Evolutionary conservation across 2,329 filamentous ascomycete species (phyloP).

Genomic region (Cladosporium colombiae): DNA sequence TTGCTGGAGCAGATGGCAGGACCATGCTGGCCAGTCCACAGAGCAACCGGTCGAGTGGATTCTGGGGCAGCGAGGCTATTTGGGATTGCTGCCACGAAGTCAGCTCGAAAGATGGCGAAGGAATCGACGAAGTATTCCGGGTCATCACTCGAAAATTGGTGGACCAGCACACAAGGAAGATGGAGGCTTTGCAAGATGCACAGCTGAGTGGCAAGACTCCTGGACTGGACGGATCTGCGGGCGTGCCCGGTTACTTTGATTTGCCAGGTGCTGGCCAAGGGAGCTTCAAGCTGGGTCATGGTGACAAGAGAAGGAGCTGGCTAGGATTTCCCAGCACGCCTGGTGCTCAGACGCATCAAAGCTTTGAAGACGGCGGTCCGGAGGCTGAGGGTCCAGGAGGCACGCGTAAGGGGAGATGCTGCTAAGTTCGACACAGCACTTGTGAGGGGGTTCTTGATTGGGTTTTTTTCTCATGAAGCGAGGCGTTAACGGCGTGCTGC

Average conservation of each 20-base stretch:
- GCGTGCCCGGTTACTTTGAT: constrained; percentile 51
- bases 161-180: constrained; percentile 65
- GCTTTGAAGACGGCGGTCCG: constrained; percentile 27
- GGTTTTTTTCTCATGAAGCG: neutral
- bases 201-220: constrained; percentile 48
- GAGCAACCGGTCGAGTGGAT: constrained; percentile 64
- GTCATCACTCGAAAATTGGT: constrained; percentile 82
- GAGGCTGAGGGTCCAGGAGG: constrained; percentile 29
- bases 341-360: constrained; percentile 35
- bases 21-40: constrained; percentile 35
- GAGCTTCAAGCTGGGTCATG: constrained; percentile 60
- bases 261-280: constrained; percentile 50
- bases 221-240: constrained; percentile 38
- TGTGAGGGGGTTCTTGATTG: neutral
- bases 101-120: constrained; percentile 88
- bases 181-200: constrained; percentile 45
- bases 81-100: constrained; percentile 99
- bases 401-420: constrained; percentile 31
- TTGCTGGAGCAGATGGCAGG: constrained; percentile 9
- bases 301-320: constrained; percentile 68
- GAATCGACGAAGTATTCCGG: constrained; percentile 93
- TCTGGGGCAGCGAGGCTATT: constrained; percentile 82
- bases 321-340: constrained; percentile 58
- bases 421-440: constrained; percentile 22
- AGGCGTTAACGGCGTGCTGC: constrained; percentile 11